Base-by-base conservation (phyloP, 805 yeast species). In the Blastobotrys terrestris region DNA sequence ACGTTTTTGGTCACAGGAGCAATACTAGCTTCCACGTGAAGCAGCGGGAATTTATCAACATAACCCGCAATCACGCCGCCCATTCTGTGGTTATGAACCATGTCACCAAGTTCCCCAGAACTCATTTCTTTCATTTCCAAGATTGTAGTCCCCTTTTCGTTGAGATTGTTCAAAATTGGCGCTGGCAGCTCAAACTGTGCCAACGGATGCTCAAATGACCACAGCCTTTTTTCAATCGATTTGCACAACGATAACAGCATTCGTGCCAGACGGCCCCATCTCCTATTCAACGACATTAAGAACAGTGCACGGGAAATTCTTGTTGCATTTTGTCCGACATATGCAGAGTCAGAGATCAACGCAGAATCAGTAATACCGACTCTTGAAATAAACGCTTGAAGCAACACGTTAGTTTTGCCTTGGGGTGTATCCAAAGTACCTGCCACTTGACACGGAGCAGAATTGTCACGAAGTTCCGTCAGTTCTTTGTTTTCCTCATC, bases 311-410 rank as follows among this genome's bases (percentile, higher is more conserved):
- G 79, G 59, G 96, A 81, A 35, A 94, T 92, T 73, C 99, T 83
- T 1, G 92, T 89, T 2, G 97, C 79, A 63, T 94, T 94, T 63
- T 94, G 99, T 1, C 98, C 97, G 53, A 94, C 95, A 66, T 94
- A 94, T 57, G 88, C 86, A 48, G 87, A 77, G 67, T 94, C 99
- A 0, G 97, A 88, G 2, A 80, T 73, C 54, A 94, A 72, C 0
- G 99, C 85, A 2, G 96, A 82, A 53, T 89, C 96, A 53, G 77
- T 80, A 39, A 91, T 79, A 8, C 67, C 61, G 0, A 89, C 81
- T 53, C 83, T 81, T 0, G 97, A 89, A 31, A 94, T 85, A 66
- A 77, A 95, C 0, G 97, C 84, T 67, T 94, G 99, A 16, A 94
- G 70, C 44, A 95, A 75, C 45, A 90, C 79, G 60, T 92, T 91